Conservation (phyloP, 169 alveolate genomes). For the Babesia bigemina region DNA sequence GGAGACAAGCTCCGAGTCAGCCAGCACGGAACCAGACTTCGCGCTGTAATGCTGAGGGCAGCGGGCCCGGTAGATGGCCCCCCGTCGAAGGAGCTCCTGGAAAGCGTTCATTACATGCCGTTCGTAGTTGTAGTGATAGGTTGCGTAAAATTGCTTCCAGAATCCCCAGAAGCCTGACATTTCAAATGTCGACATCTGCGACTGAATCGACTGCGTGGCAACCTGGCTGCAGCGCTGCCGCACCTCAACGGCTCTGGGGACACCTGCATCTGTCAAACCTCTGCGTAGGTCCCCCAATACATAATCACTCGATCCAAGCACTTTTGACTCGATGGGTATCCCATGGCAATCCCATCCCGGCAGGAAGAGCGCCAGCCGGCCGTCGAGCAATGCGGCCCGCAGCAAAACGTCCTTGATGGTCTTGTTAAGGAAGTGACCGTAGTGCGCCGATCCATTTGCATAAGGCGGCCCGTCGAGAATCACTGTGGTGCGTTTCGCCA, state of each 20-base stretch:
- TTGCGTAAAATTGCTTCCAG: slow-evolving; percentile 61
- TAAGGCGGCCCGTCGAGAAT: slow-evolving; percentile 90
- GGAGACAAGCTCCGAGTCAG: slow-evolving; percentile 52
- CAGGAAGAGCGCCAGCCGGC: slow-evolving; percentile 73
- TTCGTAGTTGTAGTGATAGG: slow-evolving; percentile 55
- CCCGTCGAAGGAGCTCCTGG: slow-evolving; percentile 21
- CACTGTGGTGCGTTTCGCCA: slow-evolving; percentile 28
- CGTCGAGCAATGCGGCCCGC: slow-evolving; percentile 73
- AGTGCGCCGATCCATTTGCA: slow-evolving; percentile 86
- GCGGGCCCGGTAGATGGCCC: slow-evolving; percentile 33
- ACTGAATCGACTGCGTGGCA: slow-evolving; percentile 44
- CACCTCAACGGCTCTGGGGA: slow-evolving; percentile 38
- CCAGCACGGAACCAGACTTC: slow-evolving; percentile 42
- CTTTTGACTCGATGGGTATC: slow-evolving; percentile 85
- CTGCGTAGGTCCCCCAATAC: slow-evolving; percentile 12
- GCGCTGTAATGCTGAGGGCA: slow-evolving; percentile 60
- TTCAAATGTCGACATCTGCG: slow-evolving; percentile 47
- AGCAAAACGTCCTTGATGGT: slow-evolving; percentile 82
- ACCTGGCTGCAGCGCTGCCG: slow-evolving; percentile 54
- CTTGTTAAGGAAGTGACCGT: slow-evolving; percentile 86
- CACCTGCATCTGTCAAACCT: slow-evolving; percentile 21
- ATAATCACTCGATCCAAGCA: slow-evolving; percentile 25
- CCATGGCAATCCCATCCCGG: slow-evolving; percentile 93
- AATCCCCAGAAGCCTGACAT: slow-evolving; percentile 61
- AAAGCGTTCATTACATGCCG: slow-evolving; percentile 38